These are phyloP conservation scores for Amaranthus cruentus DNA, from an alignment of 148 eudicot species.

Conservation along the genomic window DNA sequence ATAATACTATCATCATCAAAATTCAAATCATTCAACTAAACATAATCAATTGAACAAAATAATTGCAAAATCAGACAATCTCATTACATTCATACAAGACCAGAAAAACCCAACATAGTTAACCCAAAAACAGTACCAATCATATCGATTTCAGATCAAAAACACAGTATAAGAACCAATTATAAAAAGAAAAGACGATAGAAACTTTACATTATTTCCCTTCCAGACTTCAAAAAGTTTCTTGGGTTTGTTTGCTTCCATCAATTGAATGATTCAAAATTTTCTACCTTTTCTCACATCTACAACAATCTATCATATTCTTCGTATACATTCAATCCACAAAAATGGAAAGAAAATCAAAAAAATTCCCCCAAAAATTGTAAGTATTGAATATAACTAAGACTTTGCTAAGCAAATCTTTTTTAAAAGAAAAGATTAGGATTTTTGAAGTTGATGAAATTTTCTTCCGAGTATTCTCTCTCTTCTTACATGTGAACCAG, in stretches of 20 bases:
- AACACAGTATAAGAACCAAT: slow-evolving; percentile 10
- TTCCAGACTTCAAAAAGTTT: too few species aligned
- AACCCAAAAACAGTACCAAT: neutral
- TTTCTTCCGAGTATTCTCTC: slow-evolving; percentile 8
- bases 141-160: slow-evolving; percentile 20
- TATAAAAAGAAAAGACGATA: neutral
- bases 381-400: too few species aligned
- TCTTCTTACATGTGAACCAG: slow-evolving; percentile 9
- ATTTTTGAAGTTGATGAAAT: neutral
- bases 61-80: neutral
- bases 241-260: slow-evolving; percentile 22
- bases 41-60: neutral
- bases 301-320: slow-evolving; percentile 15
- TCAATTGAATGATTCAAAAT: slow-evolving; percentile 21
- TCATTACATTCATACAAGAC: neutral
- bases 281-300: slow-evolving; percentile 19
- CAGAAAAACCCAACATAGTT: neutral
- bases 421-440: neutral
- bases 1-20: neutral
- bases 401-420: too few species aligned
- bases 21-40: neutral
- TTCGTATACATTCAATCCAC: neutral
- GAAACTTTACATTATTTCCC: too few species aligned
- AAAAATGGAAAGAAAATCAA: neutral
- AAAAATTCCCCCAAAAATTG: neutral